Conservation (phyloP, 352 stramenopile species). For the Phytophthora megakarya region DNA sequence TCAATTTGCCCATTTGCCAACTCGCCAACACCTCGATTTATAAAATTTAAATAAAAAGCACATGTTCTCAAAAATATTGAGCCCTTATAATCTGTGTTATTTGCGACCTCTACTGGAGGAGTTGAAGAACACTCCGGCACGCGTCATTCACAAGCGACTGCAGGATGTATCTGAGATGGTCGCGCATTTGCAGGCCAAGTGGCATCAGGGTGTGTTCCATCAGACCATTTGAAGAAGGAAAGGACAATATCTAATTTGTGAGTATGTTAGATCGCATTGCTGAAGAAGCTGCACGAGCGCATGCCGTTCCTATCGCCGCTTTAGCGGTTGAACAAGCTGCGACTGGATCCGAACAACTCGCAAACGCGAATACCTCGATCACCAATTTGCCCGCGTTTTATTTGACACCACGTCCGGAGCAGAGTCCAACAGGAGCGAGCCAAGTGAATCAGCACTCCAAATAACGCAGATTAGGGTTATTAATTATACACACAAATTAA, state of each 20-base stretch:
- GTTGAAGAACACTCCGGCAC: constrained; percentile 57
- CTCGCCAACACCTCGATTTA: too few species aligned
- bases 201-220: constrained; percentile 55
- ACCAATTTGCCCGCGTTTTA: constrained; percentile 37
- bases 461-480: too few species aligned
- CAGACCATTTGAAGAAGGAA: not conserved
- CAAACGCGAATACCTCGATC: constrained; percentile 30
- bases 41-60: too few species aligned
- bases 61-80: too few species aligned
- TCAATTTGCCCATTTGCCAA: too few species aligned
- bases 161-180: constrained; percentile 82
- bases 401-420: constrained; percentile 35
- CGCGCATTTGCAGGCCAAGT: constrained; percentile 70
- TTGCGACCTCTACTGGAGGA: constrained; percentile 68
- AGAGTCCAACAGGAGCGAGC: constrained; percentile 21
- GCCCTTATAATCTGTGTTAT: too few species aligned
- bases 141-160: constrained; percentile 74
- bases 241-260: constrained; percentile 20
- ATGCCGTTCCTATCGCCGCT: constrained; percentile 24
- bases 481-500: too few species aligned
- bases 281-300: constrained; percentile 36
- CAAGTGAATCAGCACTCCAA: too few species aligned
- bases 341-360: constrained; percentile 11
- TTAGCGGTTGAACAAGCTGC: constrained; percentile 31
- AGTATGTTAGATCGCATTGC: constrained; percentile 34